Conservation (phyloP, 2,329 filamentous ascomycete species). For the Didymella pomorum region DNA sequence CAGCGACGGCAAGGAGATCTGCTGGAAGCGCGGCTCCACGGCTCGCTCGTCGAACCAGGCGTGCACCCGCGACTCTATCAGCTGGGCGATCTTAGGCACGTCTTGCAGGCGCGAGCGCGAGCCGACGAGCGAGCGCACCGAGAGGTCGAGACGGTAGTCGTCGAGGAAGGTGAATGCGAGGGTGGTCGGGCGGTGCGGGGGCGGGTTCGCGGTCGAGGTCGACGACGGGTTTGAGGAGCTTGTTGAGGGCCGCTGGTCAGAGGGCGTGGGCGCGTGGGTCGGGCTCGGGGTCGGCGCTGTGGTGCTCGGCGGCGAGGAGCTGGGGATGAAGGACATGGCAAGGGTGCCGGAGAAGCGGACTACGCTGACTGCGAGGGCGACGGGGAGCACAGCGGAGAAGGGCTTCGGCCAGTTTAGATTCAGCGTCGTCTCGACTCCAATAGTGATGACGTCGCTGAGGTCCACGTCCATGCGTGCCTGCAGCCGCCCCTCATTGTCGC, state of each 20-base stretch:
- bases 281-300: constrained; percentile 43
- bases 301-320: constrained; percentile 46
- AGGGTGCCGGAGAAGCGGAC: constrained; percentile 94
- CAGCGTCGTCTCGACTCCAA: constrained; percentile 93
- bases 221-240: background rate
- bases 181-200: constrained; percentile 70
- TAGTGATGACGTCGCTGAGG: constrained; percentile 91
- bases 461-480: constrained; percentile 98
- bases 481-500: constrained; percentile 74
- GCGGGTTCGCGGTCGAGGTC: constrained; percentile 22
- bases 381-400: constrained; percentile 85
- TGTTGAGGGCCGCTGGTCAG: constrained; percentile 11
- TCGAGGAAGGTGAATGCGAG: constrained; percentile 94
- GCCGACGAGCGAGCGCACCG: constrained; percentile 79
- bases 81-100: constrained; percentile 86
- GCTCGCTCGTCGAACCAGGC: constrained; percentile 88
- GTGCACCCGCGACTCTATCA: constrained; percentile 81
- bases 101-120: constrained; percentile 82
- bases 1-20: constrained; percentile 81
- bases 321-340: constrained; percentile 90
- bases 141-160: constrained; percentile 85
- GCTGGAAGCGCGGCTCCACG: constrained; percentile 86
- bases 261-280: constrained; percentile 52
- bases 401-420: constrained; percentile 94
- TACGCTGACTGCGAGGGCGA: constrained; percentile 89